phyloP scores from a whole-genome alignment of 805 yeast genomes.

The Yarrowia yakushimensis region DNA sequence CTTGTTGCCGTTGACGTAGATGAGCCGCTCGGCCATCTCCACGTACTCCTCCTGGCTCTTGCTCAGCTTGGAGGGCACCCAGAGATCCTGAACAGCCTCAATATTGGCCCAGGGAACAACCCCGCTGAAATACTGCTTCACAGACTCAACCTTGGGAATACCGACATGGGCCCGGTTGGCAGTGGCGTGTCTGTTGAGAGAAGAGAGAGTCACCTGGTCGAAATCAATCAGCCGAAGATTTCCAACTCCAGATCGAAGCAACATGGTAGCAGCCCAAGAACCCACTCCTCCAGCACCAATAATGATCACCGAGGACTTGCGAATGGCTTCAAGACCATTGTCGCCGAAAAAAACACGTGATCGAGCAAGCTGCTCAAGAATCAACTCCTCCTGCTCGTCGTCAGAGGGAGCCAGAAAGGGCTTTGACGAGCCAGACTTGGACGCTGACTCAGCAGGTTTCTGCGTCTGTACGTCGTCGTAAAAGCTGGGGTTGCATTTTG shows the following conservation, averaged over 20 bases:
- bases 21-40: slow-evolving; percentile 54
- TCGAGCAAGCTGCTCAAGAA: slow-evolving; percentile 88
- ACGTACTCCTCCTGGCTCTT: slow-evolving; percentile 56
- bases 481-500: slow-evolving; percentile 9
- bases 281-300: slow-evolving; percentile 99
- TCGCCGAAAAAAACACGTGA: slow-evolving; percentile 90
- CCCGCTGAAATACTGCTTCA: slow-evolving; percentile 60
- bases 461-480: neutral
- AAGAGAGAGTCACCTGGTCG: slow-evolving; percentile 91
- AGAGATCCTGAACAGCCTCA: slow-evolving; percentile 72
- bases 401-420: neutral
- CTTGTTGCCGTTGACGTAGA: slow-evolving; percentile 36
- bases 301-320: slow-evolving; percentile 69
- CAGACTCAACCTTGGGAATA: slow-evolving; percentile 77
- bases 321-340: slow-evolving; percentile 71
- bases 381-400: slow-evolving; percentile 52
- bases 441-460: neutral
- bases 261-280: slow-evolving; percentile 89
- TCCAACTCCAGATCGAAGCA: slow-evolving; percentile 86
- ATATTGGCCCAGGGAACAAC: slow-evolving; percentile 94
- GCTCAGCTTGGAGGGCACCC: slow-evolving; percentile 41
- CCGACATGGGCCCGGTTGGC: slow-evolving; percentile 94
- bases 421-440: neutral
- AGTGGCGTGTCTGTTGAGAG: slow-evolving; percentile 90
- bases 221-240: slow-evolving; percentile 80